Evolutionary conservation across 225 moss, liverwort and hornwort species (phyloP), one percentile per base, ranked within the genome.

Genomic region (Bryoerythrophyllum caledonicum): DNA sequence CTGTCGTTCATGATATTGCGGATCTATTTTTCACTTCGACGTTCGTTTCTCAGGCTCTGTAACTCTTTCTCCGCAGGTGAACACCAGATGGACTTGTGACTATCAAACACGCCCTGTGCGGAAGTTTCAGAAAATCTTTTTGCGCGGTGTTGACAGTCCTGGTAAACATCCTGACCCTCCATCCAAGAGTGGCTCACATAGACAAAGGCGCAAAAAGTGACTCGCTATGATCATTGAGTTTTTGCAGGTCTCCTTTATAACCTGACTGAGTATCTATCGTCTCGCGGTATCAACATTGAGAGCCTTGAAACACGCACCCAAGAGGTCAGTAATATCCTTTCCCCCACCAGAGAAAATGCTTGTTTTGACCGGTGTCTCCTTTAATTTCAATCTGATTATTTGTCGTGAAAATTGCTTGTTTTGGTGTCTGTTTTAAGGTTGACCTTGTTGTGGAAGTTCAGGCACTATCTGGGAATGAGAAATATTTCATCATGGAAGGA

Each of bases 401-500:
- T 61, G 46, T 61, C 65, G 32, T 65, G 60, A 16, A 64, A 11
- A 4, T 72, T 3, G 8, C 25, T 70, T 61, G 34, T 53, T 69
- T 58, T 5, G 51, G 35, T 34, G 26, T 71, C 65, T 38, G 40
- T 61, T 38, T 67, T 51, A 13, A 41, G 40, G 49, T 12, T 57
- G 17, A 54, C 59, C 26, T 65, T 44, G 66, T 73, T 54, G 34
- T 86, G 71, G 49, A n/a, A 6, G 28, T 65, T 40, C 76, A 87
- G 87, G 79, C 65, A 52, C 38, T 83, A 21, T 72, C 79, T 1
- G 81, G 79, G 19, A 78, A 64, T 58, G 60, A 56, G 21, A 49
- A 65, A 4, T 57, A 78, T 65, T 84, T 79, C 63, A 58, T 79
- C 76, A 87, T 87, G 81, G 87, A 87, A 54, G 86, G 83, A 23